These are phyloP conservation scores for Emmonsiellopsis sp. DNA, from an alignment of 2,329 filamentous ascomycete species.

Conservation along the genomic window DNA sequence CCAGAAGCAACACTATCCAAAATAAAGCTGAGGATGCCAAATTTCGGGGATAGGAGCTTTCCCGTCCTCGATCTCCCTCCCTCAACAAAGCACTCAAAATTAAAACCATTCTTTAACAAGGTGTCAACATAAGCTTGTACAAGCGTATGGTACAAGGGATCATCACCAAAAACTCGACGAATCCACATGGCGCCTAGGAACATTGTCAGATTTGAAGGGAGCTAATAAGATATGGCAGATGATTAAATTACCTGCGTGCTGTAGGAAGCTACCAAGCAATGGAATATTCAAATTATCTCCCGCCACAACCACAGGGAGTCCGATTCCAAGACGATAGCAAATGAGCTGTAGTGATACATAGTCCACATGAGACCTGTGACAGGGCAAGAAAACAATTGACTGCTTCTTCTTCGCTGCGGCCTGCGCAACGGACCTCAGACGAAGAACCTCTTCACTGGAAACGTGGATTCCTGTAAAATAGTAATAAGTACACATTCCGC, in stretches of 20 bases:
- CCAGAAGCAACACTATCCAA: slow-evolving; percentile 84
- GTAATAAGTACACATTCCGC: neutral
- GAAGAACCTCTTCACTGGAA: slow-evolving; percentile 83
- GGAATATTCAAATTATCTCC: slow-evolving; percentile 97
- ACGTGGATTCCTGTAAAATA: slow-evolving; percentile 64
- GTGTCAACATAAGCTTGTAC: slow-evolving; percentile 96
- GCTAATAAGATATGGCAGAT: neutral
- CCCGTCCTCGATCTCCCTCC: slow-evolving; percentile 87
- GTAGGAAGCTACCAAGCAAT: slow-evolving; percentile 76
- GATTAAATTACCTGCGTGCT: slow-evolving; percentile 60
- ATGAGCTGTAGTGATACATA: slow-evolving; percentile 93
- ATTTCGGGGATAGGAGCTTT: slow-evolving; percentile 88
- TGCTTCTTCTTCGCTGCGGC: slow-evolving; percentile 78
- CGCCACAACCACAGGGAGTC: slow-evolving; percentile 81
- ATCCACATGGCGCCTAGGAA: slow-evolving; percentile 79
- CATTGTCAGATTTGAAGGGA: slow-evolving; percentile 11
- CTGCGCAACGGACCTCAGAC: slow-evolving; percentile 71
- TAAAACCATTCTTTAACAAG: slow-evolving; percentile 78
- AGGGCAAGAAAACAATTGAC: slow-evolving; percentile 91
- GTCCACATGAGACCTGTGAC: slow-evolving; percentile 90
- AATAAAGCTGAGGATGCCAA: slow-evolving; percentile 86
- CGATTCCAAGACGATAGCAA: slow-evolving; percentile 85
- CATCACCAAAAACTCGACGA: slow-evolving; percentile 80
- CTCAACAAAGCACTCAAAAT: slow-evolving; percentile 96
- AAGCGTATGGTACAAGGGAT: slow-evolving; percentile 80